Conservation (phyloP, 2,329 filamentous ascomycete species). For the Ophiocordyceps australis region DNA sequence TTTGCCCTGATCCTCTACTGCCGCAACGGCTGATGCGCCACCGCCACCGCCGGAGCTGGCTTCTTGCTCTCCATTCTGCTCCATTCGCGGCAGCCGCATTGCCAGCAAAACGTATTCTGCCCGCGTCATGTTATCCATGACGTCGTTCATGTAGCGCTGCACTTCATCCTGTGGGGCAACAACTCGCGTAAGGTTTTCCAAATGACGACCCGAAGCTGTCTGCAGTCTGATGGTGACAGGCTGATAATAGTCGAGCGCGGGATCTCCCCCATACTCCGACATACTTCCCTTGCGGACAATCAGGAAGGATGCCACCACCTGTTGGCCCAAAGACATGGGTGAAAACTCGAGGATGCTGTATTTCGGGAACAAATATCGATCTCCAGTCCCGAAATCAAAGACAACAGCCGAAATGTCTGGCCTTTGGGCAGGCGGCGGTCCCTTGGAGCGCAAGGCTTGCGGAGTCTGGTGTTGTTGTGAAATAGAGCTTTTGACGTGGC, state of each 20-base stretch:
- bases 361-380: slow-evolving; percentile 63
- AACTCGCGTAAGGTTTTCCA: slow-evolving; percentile 42
- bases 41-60: no score
- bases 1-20: slow-evolving; percentile 13
- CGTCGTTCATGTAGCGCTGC: slow-evolving; percentile 47
- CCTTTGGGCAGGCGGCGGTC: slow-evolving; percentile 31
- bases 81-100: slow-evolving; percentile 39
- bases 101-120: slow-evolving; percentile 49
- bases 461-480: slow-evolving; percentile 14
- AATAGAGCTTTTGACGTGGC: slow-evolving; percentile 7
- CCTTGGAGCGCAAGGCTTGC: slow-evolving; percentile 42
- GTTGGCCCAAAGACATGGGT: slow-evolving; percentile 26
- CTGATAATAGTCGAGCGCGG: slow-evolving; percentile 54
- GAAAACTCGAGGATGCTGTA: slow-evolving; percentile 59
- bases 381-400: slow-evolving; percentile 55
- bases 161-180: slow-evolving; percentile 47
- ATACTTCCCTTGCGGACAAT: slow-evolving; percentile 54
- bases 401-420: slow-evolving; percentile 48
- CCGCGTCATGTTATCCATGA: slow-evolving; percentile 51
- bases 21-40: slow-evolving; percentile 3
- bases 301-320: slow-evolving; percentile 58
- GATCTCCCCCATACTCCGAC: slow-evolving; percentile 47
- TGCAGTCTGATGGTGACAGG: slow-evolving; percentile 48
- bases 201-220: slow-evolving; percentile 31
- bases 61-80: slow-evolving; percentile 12